Conservation (phyloP, 208 protist species). For the Trypanosoma grayi region DNA sequence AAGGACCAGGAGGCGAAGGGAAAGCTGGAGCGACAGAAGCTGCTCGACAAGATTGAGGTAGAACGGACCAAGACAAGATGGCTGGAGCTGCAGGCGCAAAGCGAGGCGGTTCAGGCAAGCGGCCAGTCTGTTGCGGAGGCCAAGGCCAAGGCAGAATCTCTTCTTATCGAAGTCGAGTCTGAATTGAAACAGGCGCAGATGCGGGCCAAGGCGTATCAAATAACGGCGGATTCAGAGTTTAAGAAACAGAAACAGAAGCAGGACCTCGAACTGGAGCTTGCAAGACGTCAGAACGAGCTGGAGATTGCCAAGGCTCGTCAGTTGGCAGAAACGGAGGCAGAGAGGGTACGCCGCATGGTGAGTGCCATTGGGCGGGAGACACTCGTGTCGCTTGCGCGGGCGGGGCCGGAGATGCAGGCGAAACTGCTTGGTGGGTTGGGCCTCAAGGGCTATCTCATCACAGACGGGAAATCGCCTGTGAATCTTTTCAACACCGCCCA, state of each 20-base stretch:
- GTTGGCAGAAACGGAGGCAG: constrained; percentile 82
- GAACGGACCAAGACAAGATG: constrained; percentile 79
- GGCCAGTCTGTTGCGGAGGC: constrained; percentile 92
- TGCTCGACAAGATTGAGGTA: constrained; percentile 85
- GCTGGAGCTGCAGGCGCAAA: constrained; percentile 92
- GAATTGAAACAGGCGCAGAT: constrained; percentile 89
- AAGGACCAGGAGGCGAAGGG: constrained; percentile 92
- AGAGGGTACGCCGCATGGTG: constrained; percentile 87
- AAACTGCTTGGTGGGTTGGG: constrained; percentile 94
- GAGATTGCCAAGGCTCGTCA: constrained; percentile 79
- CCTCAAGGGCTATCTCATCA: constrained; percentile 95
- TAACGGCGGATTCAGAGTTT: constrained; percentile 83
- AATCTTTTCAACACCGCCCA: constrained; percentile 96
- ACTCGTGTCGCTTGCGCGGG: constrained; percentile 87
- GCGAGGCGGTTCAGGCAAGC: constrained; percentile 87
- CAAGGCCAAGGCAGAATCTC: constrained; percentile 87
- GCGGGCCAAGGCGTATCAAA: constrained; percentile 73
- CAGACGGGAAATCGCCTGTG: constrained; percentile 94
- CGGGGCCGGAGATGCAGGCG: constrained; percentile 94
- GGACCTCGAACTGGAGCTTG: constrained; percentile 86
- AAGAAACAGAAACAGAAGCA: constrained; percentile 81
- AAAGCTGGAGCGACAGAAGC: constrained; percentile 90
- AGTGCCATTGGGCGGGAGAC: constrained; percentile 90
- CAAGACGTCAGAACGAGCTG: constrained; percentile 71
- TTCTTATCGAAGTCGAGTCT: constrained; percentile 84